Conservation (phyloP, 805 yeast genomes). For the Ascoidea asiatica region DNA sequence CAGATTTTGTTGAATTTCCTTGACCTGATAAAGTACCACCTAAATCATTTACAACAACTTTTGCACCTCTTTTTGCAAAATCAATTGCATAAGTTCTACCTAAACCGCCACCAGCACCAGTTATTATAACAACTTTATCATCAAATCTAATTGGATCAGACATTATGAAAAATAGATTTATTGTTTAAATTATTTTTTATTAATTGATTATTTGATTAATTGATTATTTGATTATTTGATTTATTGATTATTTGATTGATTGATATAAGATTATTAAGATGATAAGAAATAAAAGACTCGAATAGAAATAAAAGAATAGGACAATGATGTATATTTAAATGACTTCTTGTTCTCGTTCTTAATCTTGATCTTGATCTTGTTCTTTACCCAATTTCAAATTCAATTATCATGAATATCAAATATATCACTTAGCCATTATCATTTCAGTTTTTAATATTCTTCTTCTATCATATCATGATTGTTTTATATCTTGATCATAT, state of each 20-base stretch:
- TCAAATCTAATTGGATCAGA: slow-evolving; percentile 35
- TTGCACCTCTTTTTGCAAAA: slow-evolving; percentile 84
- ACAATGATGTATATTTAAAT: too few relatives aligned
- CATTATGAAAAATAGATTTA: slow-evolving; percentile 9
- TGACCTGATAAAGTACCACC: slow-evolving; percentile 76
- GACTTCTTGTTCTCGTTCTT: too few relatives aligned
- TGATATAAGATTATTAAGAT: background rate
- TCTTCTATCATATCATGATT: too few relatives aligned
- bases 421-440: too few relatives aligned
- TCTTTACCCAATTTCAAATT: too few relatives aligned
- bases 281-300: background rate
- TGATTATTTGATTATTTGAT: background rate
- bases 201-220: background rate
- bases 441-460: too few relatives aligned
- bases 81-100: slow-evolving; percentile 82
- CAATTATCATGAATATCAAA: too few relatives aligned
- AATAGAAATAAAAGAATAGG: too few relatives aligned
- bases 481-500: too few relatives aligned
- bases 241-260: too few relatives aligned
- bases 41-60: slow-evolving; percentile 88
- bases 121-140: slow-evolving; percentile 80
- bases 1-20: slow-evolving; percentile 59
- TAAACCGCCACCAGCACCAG: slow-evolving; percentile 97
- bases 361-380: too few relatives aligned
- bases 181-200: background rate